Evolutionary conservation across 75 land plant species (phyloP).

Genomic region (Sequoiadendron giganteum): DNA sequence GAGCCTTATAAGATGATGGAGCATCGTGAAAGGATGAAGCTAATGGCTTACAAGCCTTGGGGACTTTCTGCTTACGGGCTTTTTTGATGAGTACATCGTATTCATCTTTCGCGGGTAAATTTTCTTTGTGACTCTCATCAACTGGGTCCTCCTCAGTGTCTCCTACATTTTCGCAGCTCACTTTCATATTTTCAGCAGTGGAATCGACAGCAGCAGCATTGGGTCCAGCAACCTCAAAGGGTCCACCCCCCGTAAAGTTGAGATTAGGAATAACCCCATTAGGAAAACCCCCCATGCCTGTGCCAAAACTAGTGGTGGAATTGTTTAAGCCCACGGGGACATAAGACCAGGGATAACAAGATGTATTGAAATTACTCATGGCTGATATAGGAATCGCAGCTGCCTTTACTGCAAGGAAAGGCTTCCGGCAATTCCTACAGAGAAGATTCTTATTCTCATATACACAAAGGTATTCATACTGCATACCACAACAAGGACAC

Average conservation of each 20-base stretch:
- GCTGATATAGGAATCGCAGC: background rate
- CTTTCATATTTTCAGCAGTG: background rate
- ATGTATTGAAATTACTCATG: background rate
- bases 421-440: slow-evolving; percentile 73
- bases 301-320: background rate
- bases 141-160: background rate
- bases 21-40: background rate
- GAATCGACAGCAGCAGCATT: background rate
- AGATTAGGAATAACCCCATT: slow-evolving; percentile 4
- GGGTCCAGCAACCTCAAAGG: background rate
- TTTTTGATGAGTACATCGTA: background rate
- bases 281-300: background rate
- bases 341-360: slow-evolving; percentile 1
- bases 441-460: slow-evolving; percentile 75
- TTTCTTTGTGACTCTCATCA: background rate
- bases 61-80: background rate
- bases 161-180: background rate
- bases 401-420: slow-evolving; percentile 70
- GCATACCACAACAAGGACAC: slow-evolving; percentile 81
- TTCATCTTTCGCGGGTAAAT: background rate
- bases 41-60: background rate
- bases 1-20: background rate
- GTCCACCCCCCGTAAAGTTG: background rate
- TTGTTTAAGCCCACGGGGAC: background rate
- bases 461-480: slow-evolving; percentile 76